Percentiles rank a stretch among this genome's conserved stretches.
These are phyloP conservation scores for Starmera quercuum DNA, from an alignment of 805 yeast genomes.

Conservation along the genomic window DNA sequence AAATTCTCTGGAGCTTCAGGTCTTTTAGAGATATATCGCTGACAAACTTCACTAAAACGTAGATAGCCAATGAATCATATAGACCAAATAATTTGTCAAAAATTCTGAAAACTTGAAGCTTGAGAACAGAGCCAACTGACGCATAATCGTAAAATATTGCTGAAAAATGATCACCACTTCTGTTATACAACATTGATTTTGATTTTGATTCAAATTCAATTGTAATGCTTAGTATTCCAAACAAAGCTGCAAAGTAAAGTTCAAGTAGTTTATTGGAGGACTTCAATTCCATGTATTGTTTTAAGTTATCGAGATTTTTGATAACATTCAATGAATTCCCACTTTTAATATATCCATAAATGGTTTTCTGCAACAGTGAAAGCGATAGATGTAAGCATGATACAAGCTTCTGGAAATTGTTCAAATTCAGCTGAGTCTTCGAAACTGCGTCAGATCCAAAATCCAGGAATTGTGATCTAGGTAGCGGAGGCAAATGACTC, in stretches of 20 bases:
- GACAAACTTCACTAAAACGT: conserved; percentile 26
- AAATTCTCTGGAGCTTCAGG: conserved; percentile 24
- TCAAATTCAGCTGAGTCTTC: conserved; percentile 5
- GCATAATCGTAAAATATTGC: conserved; percentile 8
- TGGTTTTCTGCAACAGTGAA: conserved; percentile 4
- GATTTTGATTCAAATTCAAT: conserved; percentile 17
- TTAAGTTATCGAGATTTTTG: conserved; percentile 3
- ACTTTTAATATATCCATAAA: conserved; percentile 2
- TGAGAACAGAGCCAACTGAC: conserved; percentile 13
- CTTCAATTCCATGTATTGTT: conserved; percentile 6
- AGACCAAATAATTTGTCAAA: conserved; percentile 27
- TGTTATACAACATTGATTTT: conserved; percentile 6
- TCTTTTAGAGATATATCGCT: conserved; percentile 24
- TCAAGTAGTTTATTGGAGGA: conserved; percentile 6
- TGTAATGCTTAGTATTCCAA: conserved; percentile 6
- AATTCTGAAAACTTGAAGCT: conserved; percentile 15
- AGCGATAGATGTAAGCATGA: conserved; percentile 7
- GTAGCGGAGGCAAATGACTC: conserved; percentile 17
- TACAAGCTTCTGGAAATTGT: conserved; percentile 9
- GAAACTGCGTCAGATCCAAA: conserved; percentile 7
- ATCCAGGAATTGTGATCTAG: conserved; percentile 15
- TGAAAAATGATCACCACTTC: background rate
- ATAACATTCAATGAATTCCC: conserved; percentile 3
- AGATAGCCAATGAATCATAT: conserved; percentile 28
- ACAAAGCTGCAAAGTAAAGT: conserved; percentile 10